These are phyloP conservation scores for Platismatia glauca DNA, from an alignment of 495 filamentous ascomycete genomes.

Conservation along the genomic window DNA sequence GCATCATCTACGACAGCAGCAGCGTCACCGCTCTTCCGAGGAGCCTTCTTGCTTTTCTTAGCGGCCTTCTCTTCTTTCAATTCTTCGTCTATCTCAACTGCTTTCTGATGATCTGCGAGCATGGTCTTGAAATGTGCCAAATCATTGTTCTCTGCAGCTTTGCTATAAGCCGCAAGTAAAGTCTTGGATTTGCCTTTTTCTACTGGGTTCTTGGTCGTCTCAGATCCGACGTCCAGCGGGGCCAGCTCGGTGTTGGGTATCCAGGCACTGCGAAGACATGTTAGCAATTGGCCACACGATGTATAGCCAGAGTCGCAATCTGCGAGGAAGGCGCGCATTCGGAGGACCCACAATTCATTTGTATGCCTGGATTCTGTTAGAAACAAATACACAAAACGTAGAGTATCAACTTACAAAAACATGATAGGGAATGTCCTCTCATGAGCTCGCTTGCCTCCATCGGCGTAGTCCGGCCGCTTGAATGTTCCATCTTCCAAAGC, in stretches of 20 bases:
- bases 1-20: constrained; percentile 44
- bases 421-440: constrained; percentile 87
- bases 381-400: not conserved
- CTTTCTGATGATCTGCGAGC: constrained; percentile 50
- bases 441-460: constrained; percentile 69
- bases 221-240: constrained; percentile 51
- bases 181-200: constrained; percentile 67
- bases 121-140: constrained; percentile 70
- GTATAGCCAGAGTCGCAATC: not conserved
- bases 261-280: constrained; percentile 55
- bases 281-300: not conserved
- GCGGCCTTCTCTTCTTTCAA: constrained; percentile 50
- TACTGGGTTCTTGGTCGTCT: constrained; percentile 52
- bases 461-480: constrained; percentile 63
- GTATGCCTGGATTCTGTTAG: constrained; percentile 42
- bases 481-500: constrained; percentile 70
- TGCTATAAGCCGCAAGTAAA: constrained; percentile 59
- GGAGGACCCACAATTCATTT: constrained; percentile 83
- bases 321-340: not conserved
- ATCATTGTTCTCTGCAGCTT: constrained; percentile 63
- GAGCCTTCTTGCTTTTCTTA: constrained; percentile 41
- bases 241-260: constrained; percentile 69
- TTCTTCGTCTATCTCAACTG: constrained; percentile 54
- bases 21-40: constrained; percentile 48
- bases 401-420: constrained; percentile 50